A percentile compares a stretch with the other conserved stretches of the same genome.
Evolutionary conservation across 441 rosid genomes (phyloP).

Genomic region (Erodium trifolium): DNA sequence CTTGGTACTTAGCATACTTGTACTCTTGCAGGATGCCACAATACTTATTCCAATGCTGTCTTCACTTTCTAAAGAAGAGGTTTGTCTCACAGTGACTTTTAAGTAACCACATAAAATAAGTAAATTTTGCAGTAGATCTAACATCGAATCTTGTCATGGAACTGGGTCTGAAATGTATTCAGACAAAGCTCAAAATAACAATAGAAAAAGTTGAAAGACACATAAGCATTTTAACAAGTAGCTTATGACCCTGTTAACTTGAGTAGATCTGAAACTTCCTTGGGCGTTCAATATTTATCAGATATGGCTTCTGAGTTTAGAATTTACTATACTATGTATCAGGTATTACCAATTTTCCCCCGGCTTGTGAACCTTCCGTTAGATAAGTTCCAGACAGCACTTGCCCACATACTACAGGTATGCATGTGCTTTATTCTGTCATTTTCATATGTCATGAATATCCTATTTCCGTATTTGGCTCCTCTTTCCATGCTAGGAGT

Average conservation of each 20-base stretch:
- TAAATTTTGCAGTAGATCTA: too few relatives aligned
- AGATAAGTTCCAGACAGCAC: conserved; percentile 95
- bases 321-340: conserved; percentile 22
- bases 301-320: conserved; percentile 13
- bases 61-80: conserved; percentile 94
- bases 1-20: conserved; percentile 17
- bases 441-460: background rate
- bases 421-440: conserved; percentile 4
- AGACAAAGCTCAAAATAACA: too few relatives aligned
- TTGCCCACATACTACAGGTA: conserved; percentile 98
- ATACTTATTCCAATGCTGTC: conserved; percentile 93
- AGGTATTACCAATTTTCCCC: conserved; percentile 97
- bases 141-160: too few relatives aligned
- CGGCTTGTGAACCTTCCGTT: conserved; percentile 82
- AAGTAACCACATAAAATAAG: too few relatives aligned
- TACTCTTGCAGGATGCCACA: conserved; percentile 72
- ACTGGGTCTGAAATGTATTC: too few relatives aligned
- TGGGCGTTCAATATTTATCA: too few relatives aligned
- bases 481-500: background rate
- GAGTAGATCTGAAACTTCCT: too few relatives aligned
- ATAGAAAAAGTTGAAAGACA: too few relatives aligned
- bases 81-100: conserved; percentile 19
- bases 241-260: too few relatives aligned
- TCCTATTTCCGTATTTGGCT: background rate
- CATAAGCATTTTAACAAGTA: too few relatives aligned